Evolutionary conservation across 2,329 filamentous ascomycete genomes (phyloP).

Genomic region (Epichloe festucae): DNA sequence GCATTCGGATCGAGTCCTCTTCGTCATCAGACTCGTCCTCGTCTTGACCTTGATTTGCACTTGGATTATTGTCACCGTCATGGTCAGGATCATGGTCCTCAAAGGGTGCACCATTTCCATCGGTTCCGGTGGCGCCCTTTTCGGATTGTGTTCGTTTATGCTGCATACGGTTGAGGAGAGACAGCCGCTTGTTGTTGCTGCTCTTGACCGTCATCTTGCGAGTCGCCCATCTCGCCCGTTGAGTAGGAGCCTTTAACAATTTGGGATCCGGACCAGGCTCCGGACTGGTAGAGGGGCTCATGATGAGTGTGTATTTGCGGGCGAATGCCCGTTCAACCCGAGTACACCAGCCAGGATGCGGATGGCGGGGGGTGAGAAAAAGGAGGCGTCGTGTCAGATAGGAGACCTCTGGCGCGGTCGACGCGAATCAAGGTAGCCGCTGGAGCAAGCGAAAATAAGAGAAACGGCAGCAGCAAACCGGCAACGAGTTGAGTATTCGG

Average conservation of each 20-base stretch:
- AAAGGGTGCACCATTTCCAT: conserved; percentile 15
- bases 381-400: neutral
- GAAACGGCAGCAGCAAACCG: neutral
- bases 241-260: conserved; percentile 30
- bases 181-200: conserved; percentile 66
- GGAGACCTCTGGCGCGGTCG: conserved; percentile 2
- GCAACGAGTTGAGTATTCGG: neutral
- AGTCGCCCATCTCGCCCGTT: conserved; percentile 92
- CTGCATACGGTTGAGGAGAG: conserved; percentile 65
- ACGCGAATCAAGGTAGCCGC: conserved; percentile 1
- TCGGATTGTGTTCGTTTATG: conserved; percentile 50
- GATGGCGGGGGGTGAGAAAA: conserved; percentile 3
- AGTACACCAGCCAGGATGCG: conserved; percentile 23
- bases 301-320: conserved; percentile 22
- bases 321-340: conserved; percentile 26
- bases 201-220: conserved; percentile 67
- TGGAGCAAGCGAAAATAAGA: neutral
- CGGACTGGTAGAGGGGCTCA: conserved; percentile 18
- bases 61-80: conserved; percentile 14
- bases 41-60: conserved; percentile 22
- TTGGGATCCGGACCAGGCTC: conserved; percentile 15
- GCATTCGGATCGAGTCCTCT: conserved; percentile 35
- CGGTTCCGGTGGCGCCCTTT: conserved; percentile 46
- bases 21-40: conserved; percentile 25
- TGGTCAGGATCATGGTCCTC: conserved; percentile 17